phyloP scores from a whole-genome alignment of 345 rosid genomes.

The Eucalyptus cladocalyx region DNA sequence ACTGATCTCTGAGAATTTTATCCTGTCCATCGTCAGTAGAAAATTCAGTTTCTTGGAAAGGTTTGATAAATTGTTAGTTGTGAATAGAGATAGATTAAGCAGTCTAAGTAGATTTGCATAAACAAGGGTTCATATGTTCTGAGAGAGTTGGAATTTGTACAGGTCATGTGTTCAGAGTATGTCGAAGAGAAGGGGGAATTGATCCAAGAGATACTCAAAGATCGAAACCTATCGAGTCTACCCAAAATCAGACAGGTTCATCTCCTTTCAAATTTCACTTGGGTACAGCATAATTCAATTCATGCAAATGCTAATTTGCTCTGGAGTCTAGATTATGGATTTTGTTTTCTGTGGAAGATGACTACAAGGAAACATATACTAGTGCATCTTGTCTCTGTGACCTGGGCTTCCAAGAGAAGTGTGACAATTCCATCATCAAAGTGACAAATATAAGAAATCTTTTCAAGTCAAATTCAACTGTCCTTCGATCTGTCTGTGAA shows the following conservation, averaged over 20 bases:
- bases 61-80: not conserved
- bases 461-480: not conserved
- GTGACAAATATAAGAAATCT: not conserved
- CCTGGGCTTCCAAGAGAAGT: not conserved
- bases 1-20: not conserved
- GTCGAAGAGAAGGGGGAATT: slow-evolving; percentile 14
- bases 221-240: slow-evolving; percentile 7
- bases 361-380: not conserved
- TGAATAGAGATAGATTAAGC: not conserved
- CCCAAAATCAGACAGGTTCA: slow-evolving; percentile 18
- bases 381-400: not conserved
- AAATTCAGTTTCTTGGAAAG: not conserved
- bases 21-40: not conserved
- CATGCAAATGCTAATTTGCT: not conserved
- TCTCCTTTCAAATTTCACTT: not conserved
- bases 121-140: not conserved
- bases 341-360: not conserved
- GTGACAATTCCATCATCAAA: not conserved
- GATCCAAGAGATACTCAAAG: slow-evolving; percentile 8
- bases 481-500: not conserved
- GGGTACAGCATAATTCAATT: not conserved
- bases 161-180: slow-evolving; percentile 24
- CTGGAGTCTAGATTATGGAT: not conserved
- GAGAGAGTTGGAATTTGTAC: not conserved
- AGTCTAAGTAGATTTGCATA: not conserved